Evolutionary conservation across 495 filamentous ascomycete species (phyloP).

Genomic region (Neurospora tetrasperma): DNA sequence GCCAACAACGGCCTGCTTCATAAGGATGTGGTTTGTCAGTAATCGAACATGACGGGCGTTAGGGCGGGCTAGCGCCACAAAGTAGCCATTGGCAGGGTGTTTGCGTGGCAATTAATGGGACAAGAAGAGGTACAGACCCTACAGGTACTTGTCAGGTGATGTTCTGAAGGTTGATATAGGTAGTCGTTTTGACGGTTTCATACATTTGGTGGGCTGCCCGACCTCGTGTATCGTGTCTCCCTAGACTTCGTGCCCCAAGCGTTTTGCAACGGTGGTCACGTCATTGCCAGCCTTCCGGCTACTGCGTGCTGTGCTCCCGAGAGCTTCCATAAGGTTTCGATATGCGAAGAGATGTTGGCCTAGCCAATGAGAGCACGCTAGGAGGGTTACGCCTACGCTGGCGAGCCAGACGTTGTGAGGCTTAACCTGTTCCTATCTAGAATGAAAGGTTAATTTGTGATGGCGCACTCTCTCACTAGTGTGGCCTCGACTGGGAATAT

Average conservation of each 20-base stretch:
- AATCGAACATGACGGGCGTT: slow-evolving; percentile 13
- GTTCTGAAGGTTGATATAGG: background rate
- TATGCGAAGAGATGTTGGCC: background rate
- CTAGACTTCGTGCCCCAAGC: background rate
- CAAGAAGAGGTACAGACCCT: background rate
- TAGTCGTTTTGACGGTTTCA: background rate
- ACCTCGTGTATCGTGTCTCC: background rate
- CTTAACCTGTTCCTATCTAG: background rate
- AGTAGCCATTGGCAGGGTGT: background rate
- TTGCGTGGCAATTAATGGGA: slow-evolving; percentile 8
- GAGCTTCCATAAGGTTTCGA: background rate
- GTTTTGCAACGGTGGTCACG: background rate
- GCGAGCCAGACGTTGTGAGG: background rate
- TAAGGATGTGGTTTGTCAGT: slow-evolving; percentile 14
- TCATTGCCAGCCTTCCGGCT: background rate
- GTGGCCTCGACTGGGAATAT: slow-evolving; percentile 14
- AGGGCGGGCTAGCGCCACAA: slow-evolving; percentile 10
- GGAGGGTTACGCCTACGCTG: background rate
- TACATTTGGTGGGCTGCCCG: background rate
- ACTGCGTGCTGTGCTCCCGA: background rate
- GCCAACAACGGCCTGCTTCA: slow-evolving; percentile 21
- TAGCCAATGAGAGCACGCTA: background rate
- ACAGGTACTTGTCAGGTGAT: slow-evolving; percentile 10
- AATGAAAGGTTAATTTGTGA: slow-evolving; percentile 1
- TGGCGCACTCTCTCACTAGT: background rate